phyloP scores from a whole-genome alignment of 2,329 filamentous ascomycete genomes.

The Anthostomella pinea region DNA sequence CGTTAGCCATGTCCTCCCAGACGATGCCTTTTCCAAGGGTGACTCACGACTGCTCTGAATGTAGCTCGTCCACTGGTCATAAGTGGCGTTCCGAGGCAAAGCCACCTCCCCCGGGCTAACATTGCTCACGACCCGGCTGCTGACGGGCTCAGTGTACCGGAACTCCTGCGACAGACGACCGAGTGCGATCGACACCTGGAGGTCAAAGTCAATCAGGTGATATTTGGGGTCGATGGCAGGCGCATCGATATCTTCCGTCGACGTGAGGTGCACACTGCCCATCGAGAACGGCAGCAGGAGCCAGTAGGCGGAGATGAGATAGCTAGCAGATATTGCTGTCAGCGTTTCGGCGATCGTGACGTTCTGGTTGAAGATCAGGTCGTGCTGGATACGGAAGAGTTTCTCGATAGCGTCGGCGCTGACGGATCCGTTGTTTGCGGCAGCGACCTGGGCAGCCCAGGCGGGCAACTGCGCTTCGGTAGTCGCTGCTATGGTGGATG shows the following conservation, averaged over 20 bases:
- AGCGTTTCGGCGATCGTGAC: conserved; percentile 48
- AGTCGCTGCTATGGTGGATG: conserved; percentile 21
- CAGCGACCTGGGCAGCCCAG: conserved; percentile 32
- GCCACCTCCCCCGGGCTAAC: conserved; percentile 20
- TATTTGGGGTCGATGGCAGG: conserved; percentile 38
- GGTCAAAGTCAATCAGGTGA: conserved; percentile 36
- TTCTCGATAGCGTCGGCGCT: conserved; percentile 34
- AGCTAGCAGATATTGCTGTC: conserved; percentile 29
- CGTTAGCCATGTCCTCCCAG: background rate
- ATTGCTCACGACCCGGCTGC: conserved; percentile 14
- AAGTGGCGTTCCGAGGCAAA: conserved; percentile 29
- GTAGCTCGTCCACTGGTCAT: conserved; percentile 27
- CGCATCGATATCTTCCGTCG: conserved; percentile 32
- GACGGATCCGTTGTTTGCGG: conserved; percentile 26
- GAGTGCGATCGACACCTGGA: conserved; percentile 26
- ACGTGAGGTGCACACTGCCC: conserved; percentile 39
- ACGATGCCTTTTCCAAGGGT: background rate
- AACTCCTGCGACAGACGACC: conserved; percentile 31
- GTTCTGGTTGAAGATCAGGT: conserved; percentile 44
- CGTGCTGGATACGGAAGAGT: conserved; percentile 43
- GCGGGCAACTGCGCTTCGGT: conserved; percentile 24
- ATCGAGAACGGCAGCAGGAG: conserved; percentile 37
- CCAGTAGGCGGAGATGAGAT: conserved; percentile 38
- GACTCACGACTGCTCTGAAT: conserved; percentile 13
- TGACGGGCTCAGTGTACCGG: conserved; percentile 31